Percentiles rank a stretch among this genome's conserved stretches.
phyloP scores from a whole-genome alignment of 306 rosid species.

The Notholithocarpus densiflorus region DNA sequence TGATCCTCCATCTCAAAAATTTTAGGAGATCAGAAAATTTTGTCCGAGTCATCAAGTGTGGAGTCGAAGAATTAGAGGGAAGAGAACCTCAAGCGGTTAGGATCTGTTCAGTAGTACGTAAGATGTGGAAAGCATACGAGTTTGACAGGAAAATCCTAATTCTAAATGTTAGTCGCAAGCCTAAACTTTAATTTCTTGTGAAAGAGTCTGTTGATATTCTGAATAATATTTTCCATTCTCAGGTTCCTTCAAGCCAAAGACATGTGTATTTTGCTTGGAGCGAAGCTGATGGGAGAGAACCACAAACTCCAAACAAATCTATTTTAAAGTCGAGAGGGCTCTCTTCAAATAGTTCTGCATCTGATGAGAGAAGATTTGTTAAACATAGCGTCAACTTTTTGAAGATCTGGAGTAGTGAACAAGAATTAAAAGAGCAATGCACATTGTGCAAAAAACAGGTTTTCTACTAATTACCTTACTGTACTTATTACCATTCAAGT shows the following conservation, averaged over 20 bases:
- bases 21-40: constrained; percentile 80
- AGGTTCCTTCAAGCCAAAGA: constrained; percentile 99
- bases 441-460: constrained; percentile 86
- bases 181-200: constrained; percentile 17
- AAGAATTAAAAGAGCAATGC: constrained; percentile 62
- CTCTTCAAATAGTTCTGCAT: constrained; percentile 45
- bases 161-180: constrained; percentile 57
- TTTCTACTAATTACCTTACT: constrained; percentile 11
- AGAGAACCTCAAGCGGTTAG: constrained; percentile 77
- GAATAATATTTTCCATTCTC: constrained; percentile 31
- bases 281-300: constrained; percentile 70
- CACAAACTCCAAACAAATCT: constrained; percentile 51
- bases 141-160: constrained; percentile 58
- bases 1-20: constrained; percentile 85
- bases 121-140: constrained; percentile 75
- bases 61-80: constrained; percentile 49
- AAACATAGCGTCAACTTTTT: constrained; percentile 70
- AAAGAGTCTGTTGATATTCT: constrained; percentile 26
- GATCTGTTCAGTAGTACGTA: constrained; percentile 66
- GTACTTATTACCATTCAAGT: constrained; percentile 17
- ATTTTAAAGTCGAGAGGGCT: constrained; percentile 63
- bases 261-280: constrained; percentile 77
- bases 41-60: constrained; percentile 74
- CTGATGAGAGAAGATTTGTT: constrained; percentile 62
- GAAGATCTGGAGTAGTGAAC: constrained; percentile 95